phyloP scores from a whole-genome alignment of 2,329 filamentous ascomycete genomes.

The Xylariales sp. region DNA sequence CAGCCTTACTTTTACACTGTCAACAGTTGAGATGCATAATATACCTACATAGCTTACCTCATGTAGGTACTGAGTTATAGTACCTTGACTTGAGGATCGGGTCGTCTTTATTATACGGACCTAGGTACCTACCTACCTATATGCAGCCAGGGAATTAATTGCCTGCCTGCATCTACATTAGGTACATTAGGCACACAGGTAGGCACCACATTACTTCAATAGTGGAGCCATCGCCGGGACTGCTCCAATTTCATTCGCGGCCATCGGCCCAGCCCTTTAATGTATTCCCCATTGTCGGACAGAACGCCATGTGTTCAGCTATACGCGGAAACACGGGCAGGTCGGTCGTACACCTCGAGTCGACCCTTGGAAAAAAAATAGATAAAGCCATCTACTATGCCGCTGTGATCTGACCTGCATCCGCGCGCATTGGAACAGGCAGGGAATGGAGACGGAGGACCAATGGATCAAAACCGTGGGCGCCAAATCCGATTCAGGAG shows the following conservation, averaged over 20 bases:
- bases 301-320: background rate
- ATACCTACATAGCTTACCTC: background rate
- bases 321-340: conserved; percentile 5
- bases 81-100: too few relatives aligned
- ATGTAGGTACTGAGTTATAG: too few relatives aligned
- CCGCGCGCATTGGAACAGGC: background rate
- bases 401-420: conserved; percentile 20
- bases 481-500: background rate
- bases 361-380: too few relatives aligned
- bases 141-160: conserved; percentile 15
- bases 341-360: too few relatives aligned
- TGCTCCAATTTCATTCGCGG: too few relatives aligned
- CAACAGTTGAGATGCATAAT: background rate
- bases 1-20: too few relatives aligned
- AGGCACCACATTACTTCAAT: background rate
- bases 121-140: background rate
- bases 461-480: conserved; percentile 22
- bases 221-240: background rate
- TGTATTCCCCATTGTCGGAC: too few relatives aligned
- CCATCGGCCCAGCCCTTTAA: too few relatives aligned
- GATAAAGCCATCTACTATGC: background rate
- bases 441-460: conserved; percentile 2
- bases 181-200: too few relatives aligned
- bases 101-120: too few relatives aligned
- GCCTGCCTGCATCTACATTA: background rate